Evolutionary conservation across 176 grass and related monocot genomes (phyloP).

Genomic region (Musa acuminata): DNA sequence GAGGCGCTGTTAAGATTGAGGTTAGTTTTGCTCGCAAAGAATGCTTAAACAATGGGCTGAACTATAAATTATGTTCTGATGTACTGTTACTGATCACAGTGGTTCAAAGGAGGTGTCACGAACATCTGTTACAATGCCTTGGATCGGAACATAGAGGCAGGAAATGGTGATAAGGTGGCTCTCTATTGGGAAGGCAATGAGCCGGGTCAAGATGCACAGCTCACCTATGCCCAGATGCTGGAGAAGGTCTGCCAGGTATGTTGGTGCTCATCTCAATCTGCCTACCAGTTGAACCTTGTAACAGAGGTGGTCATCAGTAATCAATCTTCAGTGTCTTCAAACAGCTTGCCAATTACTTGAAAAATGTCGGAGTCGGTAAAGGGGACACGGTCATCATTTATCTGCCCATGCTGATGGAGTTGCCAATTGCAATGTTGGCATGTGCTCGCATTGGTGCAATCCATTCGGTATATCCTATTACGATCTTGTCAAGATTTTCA

Average conservation of each 20-base stretch:
- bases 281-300: neutral
- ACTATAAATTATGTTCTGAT: neutral
- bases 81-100: conserved; percentile 25
- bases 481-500: neutral
- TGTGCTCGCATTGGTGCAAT: conserved; percentile 83
- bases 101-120: conserved; percentile 83
- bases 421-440: conserved; percentile 91
- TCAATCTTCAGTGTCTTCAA: conserved; percentile 11
- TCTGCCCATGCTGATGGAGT: conserved; percentile 91
- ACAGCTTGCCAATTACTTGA: conserved; percentile 90
- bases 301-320: neutral
- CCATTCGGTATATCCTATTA: conserved; percentile 50
- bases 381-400: conserved; percentile 86
- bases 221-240: conserved; percentile 74
- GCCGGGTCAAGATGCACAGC: conserved; percentile 39
- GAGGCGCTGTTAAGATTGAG: conserved; percentile 57
- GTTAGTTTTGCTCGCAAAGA: conserved; percentile 19
- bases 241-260: conserved; percentile 88
- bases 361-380: conserved; percentile 56
- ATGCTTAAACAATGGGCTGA: neutral
- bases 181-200: conserved; percentile 93
- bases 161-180: conserved; percentile 67
- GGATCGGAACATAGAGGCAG: conserved; percentile 56
- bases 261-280: neutral
- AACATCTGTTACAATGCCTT: conserved; percentile 96